A percentile compares a stretch with the other conserved stretches of the same genome.
phyloP scores from a whole-genome alignment of 768 basidiomycete species.

The Fibroporia radiculosa region DNA sequence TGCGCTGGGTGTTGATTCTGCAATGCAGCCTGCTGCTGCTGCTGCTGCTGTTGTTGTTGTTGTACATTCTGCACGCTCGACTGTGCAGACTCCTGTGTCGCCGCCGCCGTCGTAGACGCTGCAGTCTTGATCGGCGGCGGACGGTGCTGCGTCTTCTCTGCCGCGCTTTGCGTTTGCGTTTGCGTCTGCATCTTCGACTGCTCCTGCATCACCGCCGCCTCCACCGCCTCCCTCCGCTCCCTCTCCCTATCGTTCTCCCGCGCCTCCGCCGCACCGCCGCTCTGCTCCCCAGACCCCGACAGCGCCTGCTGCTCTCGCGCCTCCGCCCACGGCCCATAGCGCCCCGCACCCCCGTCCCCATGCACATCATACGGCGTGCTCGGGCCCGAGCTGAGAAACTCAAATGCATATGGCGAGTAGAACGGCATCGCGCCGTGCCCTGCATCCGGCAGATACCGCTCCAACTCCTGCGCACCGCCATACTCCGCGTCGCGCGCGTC shows the following conservation, averaged over 20 bases:
- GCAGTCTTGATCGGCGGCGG: neutral
- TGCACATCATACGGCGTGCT: conserved; percentile 30
- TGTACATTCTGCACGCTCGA: conserved; percentile 6
- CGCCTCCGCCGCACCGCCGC: neutral
- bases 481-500: conserved; percentile 1
- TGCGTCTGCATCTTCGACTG: neutral
- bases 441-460: conserved; percentile 17
- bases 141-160: neutral
- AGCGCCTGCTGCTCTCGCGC: neutral
- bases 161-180: neutral
- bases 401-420: conserved; percentile 31
- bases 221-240: neutral
- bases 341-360: conserved; percentile 1
- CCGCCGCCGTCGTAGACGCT: conserved; percentile 19
- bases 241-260: neutral
- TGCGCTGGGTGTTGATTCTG: conserved; percentile 30
- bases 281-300: neutral
- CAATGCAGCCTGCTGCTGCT: conserved; percentile 7
- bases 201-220: neutral
- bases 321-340: conserved; percentile 1
- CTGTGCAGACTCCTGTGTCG: conserved; percentile 28
- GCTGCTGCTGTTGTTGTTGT: conserved; percentile 5
- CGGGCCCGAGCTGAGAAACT: conserved; percentile 29
- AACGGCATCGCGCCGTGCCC: conserved; percentile 27
- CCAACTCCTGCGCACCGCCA: neutral